These are phyloP conservation scores for Ustilago shanxiensis DNA, from an alignment of 1,284 basidiomycete species.

Conservation along the genomic window DNA sequence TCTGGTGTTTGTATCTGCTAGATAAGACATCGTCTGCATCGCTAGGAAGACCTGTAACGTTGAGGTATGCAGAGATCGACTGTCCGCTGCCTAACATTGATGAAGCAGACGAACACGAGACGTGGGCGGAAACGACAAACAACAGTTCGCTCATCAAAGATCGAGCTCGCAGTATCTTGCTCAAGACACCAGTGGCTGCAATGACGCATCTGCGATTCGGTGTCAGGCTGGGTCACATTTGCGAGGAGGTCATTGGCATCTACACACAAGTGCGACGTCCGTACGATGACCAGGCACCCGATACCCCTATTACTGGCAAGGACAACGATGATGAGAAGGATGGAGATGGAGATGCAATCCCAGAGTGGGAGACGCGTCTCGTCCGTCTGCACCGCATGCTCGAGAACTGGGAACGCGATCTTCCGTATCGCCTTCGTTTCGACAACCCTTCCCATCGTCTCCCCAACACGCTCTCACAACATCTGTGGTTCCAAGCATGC, in stretches of 20 bases:
- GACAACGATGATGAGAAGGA: not conserved
- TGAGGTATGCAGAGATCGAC: conserved; percentile 60
- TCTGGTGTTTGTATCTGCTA: conserved; percentile 55
- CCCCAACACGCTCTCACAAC: conserved; percentile 45
- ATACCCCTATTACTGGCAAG: not conserved
- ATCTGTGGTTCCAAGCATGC: conserved; percentile 51
- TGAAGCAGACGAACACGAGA: conserved; percentile 50
- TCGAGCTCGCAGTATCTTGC: conserved; percentile 30
- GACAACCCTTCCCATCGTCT: conserved; percentile 41
- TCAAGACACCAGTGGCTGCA: conserved; percentile 46
- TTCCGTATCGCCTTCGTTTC: conserved; percentile 40
- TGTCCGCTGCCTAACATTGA: conserved; percentile 54
- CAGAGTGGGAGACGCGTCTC: conserved; percentile 40
- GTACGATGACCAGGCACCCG: conserved; percentile 18
- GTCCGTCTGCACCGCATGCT: conserved; percentile 32
- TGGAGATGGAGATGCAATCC: conserved; percentile 3
- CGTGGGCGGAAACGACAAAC: conserved; percentile 54
- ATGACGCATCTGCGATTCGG: conserved; percentile 45
- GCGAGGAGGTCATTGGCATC: conserved; percentile 51
- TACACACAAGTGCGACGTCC: conserved; percentile 49
- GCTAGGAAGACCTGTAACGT: conserved; percentile 53
- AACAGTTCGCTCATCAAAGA: conserved; percentile 48
- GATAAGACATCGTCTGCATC: conserved; percentile 57
- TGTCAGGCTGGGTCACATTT: conserved; percentile 40
- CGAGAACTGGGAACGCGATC: conserved; percentile 36